phyloP scores from a whole-genome alignment of 2,329 filamentous ascomycete species.

The Calonectria honghensis region DNA sequence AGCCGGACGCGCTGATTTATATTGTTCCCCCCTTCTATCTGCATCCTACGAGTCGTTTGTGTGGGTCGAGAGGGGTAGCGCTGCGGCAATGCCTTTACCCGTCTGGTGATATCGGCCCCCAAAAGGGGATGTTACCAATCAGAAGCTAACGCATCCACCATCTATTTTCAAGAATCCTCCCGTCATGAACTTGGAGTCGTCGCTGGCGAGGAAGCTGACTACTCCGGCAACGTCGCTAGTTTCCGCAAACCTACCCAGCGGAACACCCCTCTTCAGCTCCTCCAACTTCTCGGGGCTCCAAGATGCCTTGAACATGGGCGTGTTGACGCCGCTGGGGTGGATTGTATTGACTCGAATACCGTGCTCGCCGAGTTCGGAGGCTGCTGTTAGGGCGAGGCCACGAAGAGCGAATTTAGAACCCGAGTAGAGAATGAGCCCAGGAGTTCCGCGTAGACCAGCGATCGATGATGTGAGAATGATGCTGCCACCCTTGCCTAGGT shows the following conservation, averaged over 20 bases:
- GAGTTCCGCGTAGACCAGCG: conserved; percentile 22
- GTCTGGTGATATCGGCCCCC: not conserved
- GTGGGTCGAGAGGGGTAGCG: conserved; percentile 7
- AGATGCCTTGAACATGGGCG: conserved; percentile 15
- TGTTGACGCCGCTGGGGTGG: conserved; percentile 27
- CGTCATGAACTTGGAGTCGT: conserved; percentile 30
- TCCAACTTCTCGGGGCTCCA: conserved; percentile 24
- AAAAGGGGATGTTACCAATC: not conserved
- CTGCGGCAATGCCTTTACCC: not conserved
- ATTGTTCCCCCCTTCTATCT: not conserved
- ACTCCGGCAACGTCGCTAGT: conserved; percentile 10
- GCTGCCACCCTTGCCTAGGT: conserved; percentile 18
- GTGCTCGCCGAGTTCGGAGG: conserved; percentile 19
- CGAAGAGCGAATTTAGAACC: conserved; percentile 29
- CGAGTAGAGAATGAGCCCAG: conserved; percentile 23
- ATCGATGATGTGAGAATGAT: conserved; percentile 25
- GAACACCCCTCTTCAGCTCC: not conserved
- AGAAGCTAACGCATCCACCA: conserved; percentile 25
- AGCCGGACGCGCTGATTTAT: not conserved
- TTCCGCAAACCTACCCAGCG: conserved; percentile 24
- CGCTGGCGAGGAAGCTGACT: conserved; percentile 23
- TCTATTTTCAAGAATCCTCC: conserved; percentile 24
- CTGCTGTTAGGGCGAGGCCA: conserved; percentile 17
- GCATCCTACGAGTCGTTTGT: not conserved
- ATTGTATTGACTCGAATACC: conserved; percentile 31